Evolutionary conservation across 495 filamentous ascomycete species (phyloP).

Genomic region (Geoglossum glabrum): DNA sequence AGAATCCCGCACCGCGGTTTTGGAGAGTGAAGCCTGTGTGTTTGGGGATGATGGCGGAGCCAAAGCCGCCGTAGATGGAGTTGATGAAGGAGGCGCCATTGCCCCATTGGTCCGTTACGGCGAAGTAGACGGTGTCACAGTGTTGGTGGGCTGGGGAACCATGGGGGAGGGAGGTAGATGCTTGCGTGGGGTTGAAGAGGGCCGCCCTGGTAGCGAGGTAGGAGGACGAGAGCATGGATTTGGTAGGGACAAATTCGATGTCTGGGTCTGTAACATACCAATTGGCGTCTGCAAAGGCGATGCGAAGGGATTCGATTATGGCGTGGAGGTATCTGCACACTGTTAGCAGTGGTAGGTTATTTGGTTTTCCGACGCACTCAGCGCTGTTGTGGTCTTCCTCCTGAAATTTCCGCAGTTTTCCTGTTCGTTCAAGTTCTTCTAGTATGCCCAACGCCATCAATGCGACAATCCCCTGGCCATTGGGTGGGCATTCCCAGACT

Average conservation of each 20-base stretch:
- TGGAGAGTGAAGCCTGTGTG: constrained; percentile 84
- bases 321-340: constrained; percentile 59
- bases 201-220: constrained; percentile 53
- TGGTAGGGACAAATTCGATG: constrained; percentile 40
- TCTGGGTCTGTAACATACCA: constrained; percentile 84
- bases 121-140: constrained; percentile 87
- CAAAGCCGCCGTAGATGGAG: constrained; percentile 83
- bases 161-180: constrained; percentile 35
- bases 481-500: constrained; percentile 95
- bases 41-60: constrained; percentile 63
- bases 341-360: no score
- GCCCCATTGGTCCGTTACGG: constrained; percentile 54
- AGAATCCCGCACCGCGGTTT: constrained; percentile 81
- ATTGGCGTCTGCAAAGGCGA: constrained; percentile 74
- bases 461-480: constrained; percentile 89
- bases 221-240: constrained; percentile 33
- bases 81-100: constrained; percentile 96
- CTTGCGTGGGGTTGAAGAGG: constrained; percentile 40
- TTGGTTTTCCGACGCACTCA: constrained; percentile 17
- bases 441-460: constrained; percentile 86
- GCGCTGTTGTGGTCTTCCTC: constrained; percentile 28
- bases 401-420: constrained; percentile 48
- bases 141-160: constrained; percentile 47
- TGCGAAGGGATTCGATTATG: constrained; percentile 72
- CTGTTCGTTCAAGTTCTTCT: constrained; percentile 54